Conservation (phyloP, 441 rosid genomes). For the Euphorbia celastroides region DNA sequence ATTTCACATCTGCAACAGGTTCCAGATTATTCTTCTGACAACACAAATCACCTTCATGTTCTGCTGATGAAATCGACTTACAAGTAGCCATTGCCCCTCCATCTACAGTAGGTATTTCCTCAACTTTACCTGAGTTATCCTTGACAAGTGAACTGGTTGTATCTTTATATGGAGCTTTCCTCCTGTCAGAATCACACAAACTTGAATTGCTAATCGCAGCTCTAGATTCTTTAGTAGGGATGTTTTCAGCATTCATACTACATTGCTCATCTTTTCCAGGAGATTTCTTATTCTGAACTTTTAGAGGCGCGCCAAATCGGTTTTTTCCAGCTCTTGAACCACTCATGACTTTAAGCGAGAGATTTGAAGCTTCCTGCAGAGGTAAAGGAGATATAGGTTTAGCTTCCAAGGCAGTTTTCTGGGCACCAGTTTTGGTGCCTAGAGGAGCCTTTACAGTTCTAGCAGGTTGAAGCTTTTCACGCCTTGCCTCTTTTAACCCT, state of each 20-base stretch:
- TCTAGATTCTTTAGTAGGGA: conserved; percentile 18
- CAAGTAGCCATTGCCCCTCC: background rate
- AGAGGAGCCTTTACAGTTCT: conserved; percentile 24
- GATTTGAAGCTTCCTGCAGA: conserved; percentile 32
- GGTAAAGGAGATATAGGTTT: conserved; percentile 32
- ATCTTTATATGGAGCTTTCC: conserved; percentile 10
- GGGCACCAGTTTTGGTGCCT: conserved; percentile 31
- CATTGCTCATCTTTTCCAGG: conserved; percentile 34
- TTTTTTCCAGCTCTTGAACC: conserved; percentile 39
- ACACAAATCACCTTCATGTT: background rate
- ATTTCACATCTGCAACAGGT: conserved; percentile 19
- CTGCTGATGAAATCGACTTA: background rate
- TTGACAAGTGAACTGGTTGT: conserved; percentile 13
- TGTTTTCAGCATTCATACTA: conserved; percentile 28
- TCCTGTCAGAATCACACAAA: conserved; percentile 20
- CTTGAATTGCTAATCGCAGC: conserved; percentile 11
- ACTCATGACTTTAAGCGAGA: conserved; percentile 28
- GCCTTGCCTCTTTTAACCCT: conserved; percentile 33
- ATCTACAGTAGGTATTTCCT: conserved; percentile 5
- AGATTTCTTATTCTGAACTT: conserved; percentile 36
- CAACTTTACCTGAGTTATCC: conserved; percentile 13
- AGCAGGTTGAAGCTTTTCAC: conserved; percentile 46
- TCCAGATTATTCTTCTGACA: conserved; percentile 13
- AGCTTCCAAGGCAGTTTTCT: conserved; percentile 22
- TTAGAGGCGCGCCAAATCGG: conserved; percentile 32